Percentiles rank a stretch among this genome's conserved stretches.
Conservation (phyloP, 148 eudicot genomes). For the Chenopodium formosanum region DNA sequence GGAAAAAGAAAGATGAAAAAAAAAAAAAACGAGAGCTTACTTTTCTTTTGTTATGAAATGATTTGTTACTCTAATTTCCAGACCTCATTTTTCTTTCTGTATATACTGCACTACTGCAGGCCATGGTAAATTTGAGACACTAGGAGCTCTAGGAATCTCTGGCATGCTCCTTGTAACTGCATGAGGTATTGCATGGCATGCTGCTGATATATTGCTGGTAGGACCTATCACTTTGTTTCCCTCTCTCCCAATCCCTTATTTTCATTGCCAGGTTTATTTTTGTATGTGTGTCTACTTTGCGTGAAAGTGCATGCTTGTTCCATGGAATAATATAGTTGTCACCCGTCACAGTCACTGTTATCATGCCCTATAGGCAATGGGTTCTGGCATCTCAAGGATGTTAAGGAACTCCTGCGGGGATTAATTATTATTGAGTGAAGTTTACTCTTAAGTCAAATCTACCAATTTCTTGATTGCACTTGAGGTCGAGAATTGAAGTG, state of each 20-base stretch:
- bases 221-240: neutral
- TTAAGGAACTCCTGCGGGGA: neutral
- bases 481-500: neutral
- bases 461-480: neutral
- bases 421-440: neutral
- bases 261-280: neutral
- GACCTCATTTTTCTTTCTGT: conserved; percentile 2
- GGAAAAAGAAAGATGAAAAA: neutral
- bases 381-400: neutral
- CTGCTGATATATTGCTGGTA: conserved; percentile 81
- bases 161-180: conserved; percentile 83
- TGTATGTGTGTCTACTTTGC: neutral
- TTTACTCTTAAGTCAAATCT: neutral
- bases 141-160: conserved; percentile 94
- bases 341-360: neutral
- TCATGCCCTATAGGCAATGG: neutral
- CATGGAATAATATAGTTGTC: neutral
- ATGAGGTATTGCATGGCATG: conserved; percentile 99
- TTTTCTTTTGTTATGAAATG: neutral
- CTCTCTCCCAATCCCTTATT: neutral
- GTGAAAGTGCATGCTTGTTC: neutral
- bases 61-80: neutral
- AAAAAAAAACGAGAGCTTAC: neutral
- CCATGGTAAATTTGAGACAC: conserved; percentile 95
- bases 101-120: conserved; percentile 52